Conservation (phyloP, 768 basidiomycete genomes). For the Hortiboletus campestris region DNA sequence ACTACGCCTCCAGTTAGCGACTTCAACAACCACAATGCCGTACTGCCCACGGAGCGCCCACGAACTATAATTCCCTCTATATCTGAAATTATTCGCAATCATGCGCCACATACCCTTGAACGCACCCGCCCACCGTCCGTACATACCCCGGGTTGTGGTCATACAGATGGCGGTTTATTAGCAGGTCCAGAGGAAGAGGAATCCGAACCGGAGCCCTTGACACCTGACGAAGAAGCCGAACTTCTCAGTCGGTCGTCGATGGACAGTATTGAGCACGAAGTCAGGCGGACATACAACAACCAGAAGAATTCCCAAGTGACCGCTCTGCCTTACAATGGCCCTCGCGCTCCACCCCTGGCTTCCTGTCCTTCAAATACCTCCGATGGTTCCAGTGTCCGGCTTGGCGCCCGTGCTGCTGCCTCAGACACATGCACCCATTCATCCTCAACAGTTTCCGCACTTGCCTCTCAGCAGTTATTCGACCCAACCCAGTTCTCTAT, state of each 20-base stretch:
- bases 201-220: conserved; percentile 46
- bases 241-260: conserved; percentile 78
- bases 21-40: conserved; percentile 9
- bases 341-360: conserved; percentile 32
- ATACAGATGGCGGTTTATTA: conserved; percentile 43
- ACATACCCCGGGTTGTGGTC: conserved; percentile 48
- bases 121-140: conserved; percentile 44
- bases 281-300: conserved; percentile 63
- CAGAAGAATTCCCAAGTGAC: conserved; percentile 39
- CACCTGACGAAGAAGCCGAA: conserved; percentile 59
- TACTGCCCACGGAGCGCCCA: conserved; percentile 29
- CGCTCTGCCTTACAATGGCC: conserved; percentile 43
- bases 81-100: conserved; percentile 81
- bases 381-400: conserved; percentile 50
- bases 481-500: conserved; percentile 31
- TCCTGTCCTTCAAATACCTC: conserved; percentile 47
- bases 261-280: conserved; percentile 85
- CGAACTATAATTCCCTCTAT: conserved; percentile 74
- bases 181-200: conserved; percentile 53
- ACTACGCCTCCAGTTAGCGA: conserved; percentile 8
- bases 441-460: conserved; percentile 35
- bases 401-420: conserved; percentile 21
- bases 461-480: conserved; percentile 24
- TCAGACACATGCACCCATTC: conserved; percentile 58
- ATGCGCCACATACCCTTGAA: conserved; percentile 60